Evolutionary conservation across 768 basidiomycete species (phyloP), one percentile per base, ranked within the genome.

Genomic region (Zangia roseola): DNA sequence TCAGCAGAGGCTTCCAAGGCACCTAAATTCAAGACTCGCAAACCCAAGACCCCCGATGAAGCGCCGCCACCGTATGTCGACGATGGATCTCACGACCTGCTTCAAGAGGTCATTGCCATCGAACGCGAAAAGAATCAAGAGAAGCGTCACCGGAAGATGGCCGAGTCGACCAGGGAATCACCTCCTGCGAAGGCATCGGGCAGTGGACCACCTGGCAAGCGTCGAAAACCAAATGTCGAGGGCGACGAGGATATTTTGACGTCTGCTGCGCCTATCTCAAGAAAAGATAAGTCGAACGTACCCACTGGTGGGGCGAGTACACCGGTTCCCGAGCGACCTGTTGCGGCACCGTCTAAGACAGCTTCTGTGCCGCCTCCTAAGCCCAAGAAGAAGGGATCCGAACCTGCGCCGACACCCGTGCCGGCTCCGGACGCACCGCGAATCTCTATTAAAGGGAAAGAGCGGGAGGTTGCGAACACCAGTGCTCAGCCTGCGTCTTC

Each of bases 101-200:
- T 89, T 3, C 86, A 89, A 62, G 88, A 91, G 63, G 87, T 91
- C 17, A 77, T 90, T 45, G 88, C 88, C 8, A 86, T 90, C 34
- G 88, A 91, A 62, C 74, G 79, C 45, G 81, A 84, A 66, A 79
- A 83, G 64, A 73, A 75, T 45, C 79, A 83, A 58, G 75, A 76
- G 51, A 73, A 71, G 34, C 77, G 77, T 24, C 74, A 74, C 23
- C 75, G 78, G 30, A 70, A 69, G 40, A 57, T 67, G 7, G 60
- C 60, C n/a, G 78, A 72, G 33, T 69, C 69, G 45, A 69, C 64
- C 17, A 75, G 67, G 47, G 73, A 71, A 31, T 66, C 65, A 20
- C 57, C 71, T 41, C 43, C 63, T 17, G 53, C 69, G 43, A 75
- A 73, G 62, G 69, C 74, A 1, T 71, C 55, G 4, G 59, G 68